Evolutionary conservation across 2,329 filamentous ascomycete genomes (phyloP), one percentile per base, ranked within the genome.

Genomic region (Sarocladium oryzae): DNA sequence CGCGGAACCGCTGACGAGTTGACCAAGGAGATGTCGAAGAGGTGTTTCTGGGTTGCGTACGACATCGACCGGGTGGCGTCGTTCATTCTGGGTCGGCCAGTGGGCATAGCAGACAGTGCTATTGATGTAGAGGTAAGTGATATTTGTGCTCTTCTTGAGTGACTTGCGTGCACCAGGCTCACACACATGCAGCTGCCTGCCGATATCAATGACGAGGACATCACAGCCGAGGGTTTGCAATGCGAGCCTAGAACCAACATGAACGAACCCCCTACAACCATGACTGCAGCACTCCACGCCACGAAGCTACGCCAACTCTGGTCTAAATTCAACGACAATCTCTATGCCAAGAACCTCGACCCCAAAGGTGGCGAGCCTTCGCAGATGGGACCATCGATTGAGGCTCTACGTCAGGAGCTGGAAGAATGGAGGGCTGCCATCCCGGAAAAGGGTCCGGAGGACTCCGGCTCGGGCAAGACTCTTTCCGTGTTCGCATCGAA

Each of bases 401-500:
- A 58, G 18, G 45, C 40, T 3, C 51, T 65, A 1, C 58, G 51
- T 1, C 55, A 53, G 8, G 58, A 65, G 46, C 54, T 66, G 2
- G 60, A 65, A 32, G 53, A 59, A 24, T 63, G 63, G 62, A 53
- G 56, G 30, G 23, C 53, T 21, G 52, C 56, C 18, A 54, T 58
- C 10, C 60, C 62, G 2, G 55, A 57, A 20, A 52, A 49, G 9
- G 20, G 5, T n/a, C 4, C 20, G 2, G 13, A 24, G 13, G 43
- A 33, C 11, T 10, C 43, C 37, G 7, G 8, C 26, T 13, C 7
- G 15, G 38, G 28, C 43, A 49, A 54, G 20, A 54, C 56, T 7
- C 52, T 63, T 3, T 63, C 63, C 1, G 62, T 67, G 2, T 72
- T 68, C 52, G 61, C 66, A 0, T 69, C 68, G 1, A 53, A 53